These are phyloP conservation scores for Septoria linicola DNA, from an alignment of 2,329 filamentous ascomycete species.

Conservation along the genomic window DNA sequence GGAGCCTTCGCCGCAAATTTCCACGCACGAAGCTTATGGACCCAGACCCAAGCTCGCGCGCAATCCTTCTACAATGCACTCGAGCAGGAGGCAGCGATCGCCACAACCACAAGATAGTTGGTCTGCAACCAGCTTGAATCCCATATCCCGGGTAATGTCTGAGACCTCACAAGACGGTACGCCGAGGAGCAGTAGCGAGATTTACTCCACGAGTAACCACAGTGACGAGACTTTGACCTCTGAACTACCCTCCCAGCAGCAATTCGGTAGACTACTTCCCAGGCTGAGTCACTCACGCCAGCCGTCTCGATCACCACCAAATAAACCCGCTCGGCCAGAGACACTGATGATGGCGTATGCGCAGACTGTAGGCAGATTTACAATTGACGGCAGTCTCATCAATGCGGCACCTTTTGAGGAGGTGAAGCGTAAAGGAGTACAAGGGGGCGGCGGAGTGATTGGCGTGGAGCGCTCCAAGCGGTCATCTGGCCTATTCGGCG, in stretches of 20 bases:
- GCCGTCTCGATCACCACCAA: slow-evolving; percentile 40
- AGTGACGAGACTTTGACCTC: slow-evolving; percentile 91
- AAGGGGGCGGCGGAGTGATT: slow-evolving; percentile 78
- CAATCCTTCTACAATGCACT: slow-evolving; percentile 37
- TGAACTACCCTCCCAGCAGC: slow-evolving; percentile 63
- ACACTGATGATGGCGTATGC: slow-evolving; percentile 97
- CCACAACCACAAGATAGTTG: slow-evolving; percentile 39
- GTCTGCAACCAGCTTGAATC: slow-evolving; percentile 48
- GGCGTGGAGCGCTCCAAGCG: slow-evolving; percentile 73
- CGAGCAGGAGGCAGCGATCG: slow-evolving; percentile 35
- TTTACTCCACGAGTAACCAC: slow-evolving; percentile 92
- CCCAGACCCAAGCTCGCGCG: slow-evolving; percentile 31
- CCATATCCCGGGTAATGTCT: slow-evolving; percentile 69
- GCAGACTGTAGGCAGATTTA: slow-evolving; percentile 89
- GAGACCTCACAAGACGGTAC: slow-evolving; percentile 75
- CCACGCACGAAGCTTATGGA: slow-evolving; percentile 20
- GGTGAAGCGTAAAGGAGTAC: slow-evolving; percentile 90
- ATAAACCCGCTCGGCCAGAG: slow-evolving; percentile 61
- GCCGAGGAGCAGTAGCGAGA: slow-evolving; percentile 87
- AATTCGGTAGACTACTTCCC: slow-evolving; percentile 52
- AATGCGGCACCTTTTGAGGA: slow-evolving; percentile 90
- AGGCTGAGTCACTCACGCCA: slow-evolving; percentile 45
- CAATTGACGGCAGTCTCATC: slow-evolving; percentile 84
- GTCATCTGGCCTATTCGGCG: slow-evolving; percentile 75
- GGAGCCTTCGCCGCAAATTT: slow-evolving; percentile 27